Evolutionary conservation across 2,329 filamentous ascomycete species (phyloP).

Genomic region (Coleophoma cylindrospora): DNA sequence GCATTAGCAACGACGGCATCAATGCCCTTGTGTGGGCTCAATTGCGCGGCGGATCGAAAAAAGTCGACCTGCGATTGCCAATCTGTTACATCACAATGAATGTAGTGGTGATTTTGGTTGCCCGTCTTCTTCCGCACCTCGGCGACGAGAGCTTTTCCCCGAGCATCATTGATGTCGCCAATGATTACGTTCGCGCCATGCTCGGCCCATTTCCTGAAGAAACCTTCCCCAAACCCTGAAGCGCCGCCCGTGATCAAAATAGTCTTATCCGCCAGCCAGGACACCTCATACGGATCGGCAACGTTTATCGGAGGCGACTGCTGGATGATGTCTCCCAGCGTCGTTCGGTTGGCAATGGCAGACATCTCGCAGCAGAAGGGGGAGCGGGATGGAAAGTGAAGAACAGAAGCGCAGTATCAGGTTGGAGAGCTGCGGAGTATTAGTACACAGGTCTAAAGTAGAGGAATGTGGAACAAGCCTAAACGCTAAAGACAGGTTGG

Average conservation of each 20-base stretch:
- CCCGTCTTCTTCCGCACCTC: slow-evolving; percentile 39
- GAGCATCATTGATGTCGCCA: slow-evolving; percentile 53
- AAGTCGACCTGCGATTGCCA: slow-evolving; percentile 60
- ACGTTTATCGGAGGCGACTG: slow-evolving; percentile 38
- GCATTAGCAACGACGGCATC: slow-evolving; percentile 65
- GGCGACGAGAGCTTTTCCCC: slow-evolving; percentile 49
- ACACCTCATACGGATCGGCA: slow-evolving; percentile 35
- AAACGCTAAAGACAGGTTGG: too few relatives aligned
- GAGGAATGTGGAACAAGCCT: too few relatives aligned
- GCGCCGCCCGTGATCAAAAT: slow-evolving; percentile 62
- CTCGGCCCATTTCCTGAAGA: slow-evolving; percentile 47
- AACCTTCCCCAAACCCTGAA: slow-evolving; percentile 52
- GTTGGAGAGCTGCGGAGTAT: too few relatives aligned
- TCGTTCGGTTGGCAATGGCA: background rate
- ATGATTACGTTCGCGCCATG: slow-evolving; percentile 56
- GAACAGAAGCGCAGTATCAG: too few relatives aligned
- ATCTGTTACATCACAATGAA: slow-evolving; percentile 59
- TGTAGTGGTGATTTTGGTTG: slow-evolving; percentile 44
- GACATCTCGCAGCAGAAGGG: background rate
- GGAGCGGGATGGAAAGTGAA: too few relatives aligned
- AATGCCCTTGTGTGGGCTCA: slow-evolving; percentile 50
- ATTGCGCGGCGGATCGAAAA: slow-evolving; percentile 51
- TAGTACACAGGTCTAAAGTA: too few relatives aligned
- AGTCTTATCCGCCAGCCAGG: slow-evolving; percentile 46
- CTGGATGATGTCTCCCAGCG: slow-evolving; percentile 2